Conservation (phyloP, 257 asterid genomes). For the Prunella vulgaris region DNA sequence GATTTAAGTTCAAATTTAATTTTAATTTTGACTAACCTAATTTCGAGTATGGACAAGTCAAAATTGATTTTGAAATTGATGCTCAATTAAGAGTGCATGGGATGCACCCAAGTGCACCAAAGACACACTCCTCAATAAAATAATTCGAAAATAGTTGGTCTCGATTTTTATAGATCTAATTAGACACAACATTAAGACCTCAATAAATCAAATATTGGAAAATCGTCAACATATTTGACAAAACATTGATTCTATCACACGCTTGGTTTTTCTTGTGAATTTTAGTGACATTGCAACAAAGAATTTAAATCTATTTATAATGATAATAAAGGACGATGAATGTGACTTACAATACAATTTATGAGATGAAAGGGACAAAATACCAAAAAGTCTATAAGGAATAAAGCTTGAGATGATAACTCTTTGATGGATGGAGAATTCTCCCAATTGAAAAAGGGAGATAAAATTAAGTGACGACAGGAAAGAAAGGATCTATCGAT, state of each 20-base stretch:
- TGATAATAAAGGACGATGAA: background rate
- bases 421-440: background rate
- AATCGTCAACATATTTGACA: background rate
- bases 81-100: too few species aligned
- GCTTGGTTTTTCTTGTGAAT: background rate
- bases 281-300: background rate
- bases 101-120: too few species aligned
- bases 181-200: background rate
- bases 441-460: background rate
- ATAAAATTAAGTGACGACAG: background rate
- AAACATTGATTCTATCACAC: background rate
- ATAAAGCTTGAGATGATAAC: constrained; percentile 23
- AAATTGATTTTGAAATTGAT: too few species aligned
- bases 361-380: constrained; percentile 1
- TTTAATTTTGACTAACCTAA: too few species aligned
- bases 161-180: background rate
- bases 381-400: constrained; percentile 14
- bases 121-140: too few species aligned
- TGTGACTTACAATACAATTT: background rate
- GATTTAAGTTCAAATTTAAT: too few species aligned
- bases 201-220: background rate
- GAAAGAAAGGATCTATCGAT: background rate
- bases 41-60: too few species aligned
- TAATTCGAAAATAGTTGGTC: too few species aligned
- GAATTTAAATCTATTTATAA: background rate